Evolutionary conservation across 2,329 filamentous ascomycete species (phyloP), one percentile per base, ranked within the genome.

Genomic region (Chaetomiaceae sp.): DNA sequence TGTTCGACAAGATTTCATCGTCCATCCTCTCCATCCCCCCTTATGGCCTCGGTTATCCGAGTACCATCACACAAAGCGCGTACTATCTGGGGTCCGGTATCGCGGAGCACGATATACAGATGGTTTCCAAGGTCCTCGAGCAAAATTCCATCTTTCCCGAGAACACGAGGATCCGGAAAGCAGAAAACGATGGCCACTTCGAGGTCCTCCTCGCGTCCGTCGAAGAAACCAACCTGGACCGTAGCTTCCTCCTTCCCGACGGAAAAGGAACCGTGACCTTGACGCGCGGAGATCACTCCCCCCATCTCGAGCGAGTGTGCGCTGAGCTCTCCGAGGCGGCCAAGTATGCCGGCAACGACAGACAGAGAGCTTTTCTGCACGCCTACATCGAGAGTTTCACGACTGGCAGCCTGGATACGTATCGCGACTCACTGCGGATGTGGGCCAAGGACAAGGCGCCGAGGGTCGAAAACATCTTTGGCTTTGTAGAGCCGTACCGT

Each of bases 401-500:
- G 13, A 75, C 73, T 9, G 80, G 81, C 3, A 78, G 73, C 31
- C 16, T 83, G 31, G 72, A 80, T 53, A 65, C 70, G 1, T 81
- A 77, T 64, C 78, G 76, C 44, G 71, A 80, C 47, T 76, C 76
- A 20, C 78, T 78, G 58, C 68, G 74, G 40, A 66, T 69, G 27
- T 84, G 80, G 81, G 74, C 83, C n/a, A 72, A 70, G 50, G 79
- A 85, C 59, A 76, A 75, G 53, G 71, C 70, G 27, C 78, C 81
- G 2, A 68, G 65, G 42, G 69, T 84, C 7, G 81, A 84, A 60
- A 77, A 72, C 16, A 78, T 83, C 43, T 67, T 84, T 51, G 81
- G 81, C 0, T 84, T 85, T 57, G 73, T 84, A 6, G 80, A 84
- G 60, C 80, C 79, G 2, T 85, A 85, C 58, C 71, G 80, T 51